Conservation (phyloP, 2,329 filamentous ascomycete genomes). For the Diaporthe vaccinii region DNA sequence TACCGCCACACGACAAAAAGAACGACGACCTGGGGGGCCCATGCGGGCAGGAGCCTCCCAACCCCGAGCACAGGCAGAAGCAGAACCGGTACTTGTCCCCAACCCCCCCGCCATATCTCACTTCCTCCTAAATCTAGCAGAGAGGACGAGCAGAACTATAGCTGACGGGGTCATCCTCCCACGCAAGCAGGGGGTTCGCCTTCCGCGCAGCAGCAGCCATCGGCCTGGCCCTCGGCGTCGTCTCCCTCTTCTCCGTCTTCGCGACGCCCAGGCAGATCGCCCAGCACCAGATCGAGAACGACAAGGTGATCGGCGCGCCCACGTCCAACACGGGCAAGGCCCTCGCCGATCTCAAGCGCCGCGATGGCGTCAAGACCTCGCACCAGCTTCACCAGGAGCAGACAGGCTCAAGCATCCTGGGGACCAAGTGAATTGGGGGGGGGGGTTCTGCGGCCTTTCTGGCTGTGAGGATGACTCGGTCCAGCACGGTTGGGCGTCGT, state of each 20-base stretch:
- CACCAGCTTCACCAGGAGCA: slow-evolving; percentile 37
- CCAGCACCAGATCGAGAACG: slow-evolving; percentile 37
- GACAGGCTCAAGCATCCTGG: slow-evolving; percentile 31
- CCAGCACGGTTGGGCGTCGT: background rate
- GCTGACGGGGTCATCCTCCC: background rate
- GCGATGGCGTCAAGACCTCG: slow-evolving; percentile 30
- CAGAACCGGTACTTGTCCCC: background rate
- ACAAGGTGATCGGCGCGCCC: slow-evolving; percentile 32
- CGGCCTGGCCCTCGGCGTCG: slow-evolving; percentile 10
- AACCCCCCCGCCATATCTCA: too few relatives aligned
- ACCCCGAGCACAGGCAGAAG: slow-evolving; percentile 28
- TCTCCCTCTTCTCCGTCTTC: slow-evolving; percentile 28
- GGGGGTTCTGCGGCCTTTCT: too few relatives aligned
- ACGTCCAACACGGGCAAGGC: slow-evolving; percentile 32
- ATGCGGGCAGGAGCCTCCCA: slow-evolving; percentile 31
- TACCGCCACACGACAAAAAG: slow-evolving; percentile 33
- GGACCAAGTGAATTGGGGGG: too few relatives aligned
- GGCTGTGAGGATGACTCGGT: background rate
- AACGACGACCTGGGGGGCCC: slow-evolving; percentile 37
- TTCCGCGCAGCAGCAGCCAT: slow-evolving; percentile 23
- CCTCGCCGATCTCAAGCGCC: slow-evolving; percentile 29
- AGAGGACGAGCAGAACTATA: background rate
- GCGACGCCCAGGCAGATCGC: slow-evolving; percentile 32
- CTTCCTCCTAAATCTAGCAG: too few relatives aligned
- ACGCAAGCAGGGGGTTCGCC: slow-evolving; percentile 26